Evolutionary conservation across 768 basidiomycete genomes (phyloP).

Genomic region (Mycena pura): DNA sequence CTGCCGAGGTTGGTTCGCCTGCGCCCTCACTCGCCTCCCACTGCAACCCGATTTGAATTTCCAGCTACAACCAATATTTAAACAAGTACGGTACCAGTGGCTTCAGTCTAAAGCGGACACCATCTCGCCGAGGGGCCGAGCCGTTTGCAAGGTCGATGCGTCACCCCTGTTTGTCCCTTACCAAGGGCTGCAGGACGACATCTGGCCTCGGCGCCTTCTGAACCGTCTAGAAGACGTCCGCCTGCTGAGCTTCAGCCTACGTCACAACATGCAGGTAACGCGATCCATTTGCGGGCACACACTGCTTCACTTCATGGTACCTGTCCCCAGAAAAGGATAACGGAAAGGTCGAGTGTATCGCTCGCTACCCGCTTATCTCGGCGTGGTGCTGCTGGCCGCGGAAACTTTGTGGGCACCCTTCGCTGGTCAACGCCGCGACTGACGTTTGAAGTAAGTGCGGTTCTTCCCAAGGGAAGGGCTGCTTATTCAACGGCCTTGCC

Average conservation of each 20-base stretch:
- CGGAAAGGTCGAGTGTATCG: slow-evolving; percentile 49
- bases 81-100: slow-evolving; percentile 45
- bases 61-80: slow-evolving; percentile 55
- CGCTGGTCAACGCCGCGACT: slow-evolving; percentile 76
- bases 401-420: slow-evolving; percentile 70
- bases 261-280: slow-evolving; percentile 53
- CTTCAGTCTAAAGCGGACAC: slow-evolving; percentile 45
- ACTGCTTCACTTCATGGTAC: slow-evolving; percentile 24
- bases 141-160: slow-evolving; percentile 56
- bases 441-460: slow-evolving; percentile 48
- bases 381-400: slow-evolving; percentile 34
- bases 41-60: background rate
- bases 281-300: slow-evolving; percentile 13
- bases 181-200: slow-evolving; percentile 35
- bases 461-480: slow-evolving; percentile 25
- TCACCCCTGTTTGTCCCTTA: slow-evolving; percentile 51
- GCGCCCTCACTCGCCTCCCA: background rate
- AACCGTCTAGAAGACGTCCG: slow-evolving; percentile 45
- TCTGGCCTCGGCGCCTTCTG: slow-evolving; percentile 35
- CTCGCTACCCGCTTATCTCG: slow-evolving; percentile 47
- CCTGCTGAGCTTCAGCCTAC: slow-evolving; percentile 43
- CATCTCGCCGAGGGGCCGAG: slow-evolving; percentile 52
- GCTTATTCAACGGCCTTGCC: slow-evolving; percentile 27
- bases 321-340: slow-evolving; percentile 52
- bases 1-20: slow-evolving; percentile 14